Conservation (phyloP, 805 yeast species). For the Cyberlindnera nakhonratchasimensis region DNA sequence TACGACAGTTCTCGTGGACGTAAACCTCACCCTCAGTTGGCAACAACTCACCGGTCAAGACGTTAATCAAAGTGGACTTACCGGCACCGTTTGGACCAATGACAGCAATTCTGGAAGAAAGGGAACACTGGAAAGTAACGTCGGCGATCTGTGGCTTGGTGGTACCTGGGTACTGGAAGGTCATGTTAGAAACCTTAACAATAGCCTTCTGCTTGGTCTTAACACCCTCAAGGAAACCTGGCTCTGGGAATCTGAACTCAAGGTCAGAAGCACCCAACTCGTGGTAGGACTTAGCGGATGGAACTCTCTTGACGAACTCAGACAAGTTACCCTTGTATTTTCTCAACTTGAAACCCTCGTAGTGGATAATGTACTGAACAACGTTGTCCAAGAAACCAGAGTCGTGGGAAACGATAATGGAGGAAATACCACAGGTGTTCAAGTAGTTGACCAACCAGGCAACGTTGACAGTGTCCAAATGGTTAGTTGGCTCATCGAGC, state of each 20-base stretch:
- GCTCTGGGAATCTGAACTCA: slow-evolving; percentile 98
- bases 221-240: slow-evolving; percentile 99
- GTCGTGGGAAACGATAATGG: slow-evolving; percentile 98
- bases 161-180: slow-evolving; percentile 99
- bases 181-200: slow-evolving; percentile 94
- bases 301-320: slow-evolving; percentile 97
- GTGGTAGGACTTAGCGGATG: slow-evolving; percentile 97
- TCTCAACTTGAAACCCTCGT: slow-evolving; percentile 99
- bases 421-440: slow-evolving; percentile 97
- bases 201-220: slow-evolving; percentile 99
- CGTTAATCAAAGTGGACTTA: slow-evolving; percentile 98
- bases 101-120: slow-evolving; percentile 99
- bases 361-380: slow-evolving; percentile 97
- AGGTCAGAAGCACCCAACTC: slow-evolving; percentile 98
- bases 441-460: slow-evolving; percentile 99
- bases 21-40: slow-evolving; percentile 99
- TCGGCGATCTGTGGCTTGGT: slow-evolving; percentile 88
- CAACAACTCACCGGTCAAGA: slow-evolving; percentile 97
- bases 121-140: slow-evolving; percentile 97
- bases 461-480: slow-evolving; percentile 98
- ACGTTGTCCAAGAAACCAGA: slow-evolving; percentile 98
- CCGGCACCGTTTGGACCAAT: slow-evolving; percentile 99
- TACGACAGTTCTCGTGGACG: slow-evolving; percentile 99
- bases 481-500: slow-evolving; percentile 99
- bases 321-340: slow-evolving; percentile 99